Evolutionary conservation across 805 yeast species (phyloP), one percentile per base, ranked within the genome.

Genomic region (Nakazawaea ambrosiae): DNA sequence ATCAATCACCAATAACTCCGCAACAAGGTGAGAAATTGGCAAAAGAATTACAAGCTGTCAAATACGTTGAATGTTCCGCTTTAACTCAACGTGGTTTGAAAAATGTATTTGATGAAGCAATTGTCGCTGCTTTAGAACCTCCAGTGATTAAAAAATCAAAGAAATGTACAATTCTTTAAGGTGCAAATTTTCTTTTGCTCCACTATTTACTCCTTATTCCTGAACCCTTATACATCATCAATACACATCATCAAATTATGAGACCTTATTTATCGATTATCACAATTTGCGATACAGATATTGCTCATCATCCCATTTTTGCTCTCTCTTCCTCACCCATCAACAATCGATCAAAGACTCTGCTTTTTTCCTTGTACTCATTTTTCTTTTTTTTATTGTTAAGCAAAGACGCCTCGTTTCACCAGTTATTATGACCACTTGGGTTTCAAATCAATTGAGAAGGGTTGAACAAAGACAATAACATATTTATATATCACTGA

Each of bases 31-130:
- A 87, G 54, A 81, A 83, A 58, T 72, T 90, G 48, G 97, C 98
- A 29, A 83, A 84, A 62, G 97, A 90, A 51, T 72, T 89, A 51
- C 81, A 92, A 48, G 97, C 97, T 14, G 96, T 92, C 36, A 89
- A 90, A 62, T 90, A 90, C 62, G 95, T 90, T 31, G 98, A 90
- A 65, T 90, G 98, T 63, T 89, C 97, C 9, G 98, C 98, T 8
- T 73, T 92, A 55, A 92, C 97, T 36, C 98, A 90, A 65, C 80
- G 88, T 58, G 98, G 98, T 11, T 74, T 92, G 60, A 92, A 90
- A 66, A 88, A 94, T 49, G 96, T 90, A n/a, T 90, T 90, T 64
- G 97, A 92, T 58, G 97, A 88, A 65, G 97, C 97, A 19, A 92
- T 92, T 42, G 97, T 92, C 34, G 97, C 97, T 36, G 97, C 97